Evolutionary conservation across 352 stramenopile genomes (phyloP), one percentile per base, ranked within the genome.

Genomic region (Phytophthora sansomeana): DNA sequence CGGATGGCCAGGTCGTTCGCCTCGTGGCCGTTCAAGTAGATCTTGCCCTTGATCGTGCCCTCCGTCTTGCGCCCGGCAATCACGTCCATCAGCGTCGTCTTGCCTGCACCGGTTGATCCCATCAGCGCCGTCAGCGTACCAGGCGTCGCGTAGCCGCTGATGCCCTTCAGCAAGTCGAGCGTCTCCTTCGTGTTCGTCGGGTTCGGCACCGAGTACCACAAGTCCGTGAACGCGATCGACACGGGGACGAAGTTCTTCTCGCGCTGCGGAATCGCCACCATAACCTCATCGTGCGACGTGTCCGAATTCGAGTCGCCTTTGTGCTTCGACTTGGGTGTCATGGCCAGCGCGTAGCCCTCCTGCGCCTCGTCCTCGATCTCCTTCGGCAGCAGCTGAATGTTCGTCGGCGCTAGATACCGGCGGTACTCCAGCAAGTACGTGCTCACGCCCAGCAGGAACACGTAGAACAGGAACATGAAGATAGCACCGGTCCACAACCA

Each of bases 81-180:
- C 44, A 63, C 56, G 30, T 63, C 56, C 56, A 63, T 63, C 33
- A 63, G 17, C 6, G 56, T 63, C 56, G 56, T 63, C 43, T 93
- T 77, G 24, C 93, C 69, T 2, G 92, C 87, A 55, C 83, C 81
- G 11, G 58, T 74, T 2, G 66, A 72, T 14, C 80, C 80, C 48
- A 98, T 91, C 5, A 98, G 84, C 68, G 98, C 90, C 63, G 96
- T 89, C 13, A 98, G 66, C 11, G 92, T 98, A 7, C 91, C 96
- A 0, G 77, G 77, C 8, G 30, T 14, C 9, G 71, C 63, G 33
- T 61, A 65, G 1, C 75, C 79, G 21, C 33, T 75, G 51, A 89
- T 96, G 67, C 33, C 56, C 56, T 63, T 63, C 24, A 63, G 44
- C 44, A 63, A 56, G 46, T 56, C 56, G 11, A 63, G 56, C 92